Percentiles rank a stretch among this genome's conserved stretches.
Evolutionary conservation across 2,329 filamentous ascomycete genomes (phyloP).

Genomic region (Teratosphaeriaceae sp.): DNA sequence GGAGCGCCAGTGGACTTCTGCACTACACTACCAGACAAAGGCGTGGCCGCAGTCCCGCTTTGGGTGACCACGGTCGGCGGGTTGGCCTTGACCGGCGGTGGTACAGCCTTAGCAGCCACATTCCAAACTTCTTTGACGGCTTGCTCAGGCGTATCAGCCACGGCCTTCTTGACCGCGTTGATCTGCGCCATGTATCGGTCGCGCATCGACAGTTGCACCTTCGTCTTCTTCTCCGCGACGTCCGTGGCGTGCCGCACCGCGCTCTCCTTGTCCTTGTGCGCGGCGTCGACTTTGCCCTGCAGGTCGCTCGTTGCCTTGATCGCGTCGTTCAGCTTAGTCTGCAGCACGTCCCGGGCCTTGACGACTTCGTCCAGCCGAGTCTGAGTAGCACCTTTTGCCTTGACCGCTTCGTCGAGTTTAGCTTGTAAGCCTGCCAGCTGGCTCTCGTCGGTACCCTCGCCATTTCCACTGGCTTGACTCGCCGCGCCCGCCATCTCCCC

Average conservation of each 20-base stretch:
- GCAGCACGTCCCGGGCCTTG: slow-evolving; percentile 7
- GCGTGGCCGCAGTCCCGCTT: not conserved
- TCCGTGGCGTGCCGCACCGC: slow-evolving; percentile 32
- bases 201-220: slow-evolving; percentile 68
- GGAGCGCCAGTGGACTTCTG: slow-evolving; percentile 1
- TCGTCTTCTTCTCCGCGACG: slow-evolving; percentile 46
- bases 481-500: not conserved
- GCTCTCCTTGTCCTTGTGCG: slow-evolving; percentile 24
- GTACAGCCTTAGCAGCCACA: slow-evolving; percentile 58
- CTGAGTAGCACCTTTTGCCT: slow-evolving; percentile 19
- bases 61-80: slow-evolving; percentile 1
- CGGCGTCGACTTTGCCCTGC: slow-evolving; percentile 20
- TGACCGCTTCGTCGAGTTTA: slow-evolving; percentile 20
- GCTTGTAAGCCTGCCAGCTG: slow-evolving; percentile 14
- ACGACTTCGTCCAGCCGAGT: slow-evolving; percentile 3
- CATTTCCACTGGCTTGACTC: not conserved
- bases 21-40: not conserved
- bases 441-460: slow-evolving; percentile 1
- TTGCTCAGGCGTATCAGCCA: slow-evolving; percentile 74
- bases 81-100: slow-evolving; percentile 15
- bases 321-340: slow-evolving; percentile 5
- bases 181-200: slow-evolving; percentile 63
- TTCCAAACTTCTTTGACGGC: slow-evolving; percentile 85
- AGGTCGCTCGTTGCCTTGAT: slow-evolving; percentile 19
- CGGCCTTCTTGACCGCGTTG: slow-evolving; percentile 71